These are phyloP conservation scores for Mortierella sp. DNA, from an alignment of 371 early-diverging fungal species.

Conservation along the genomic window DNA sequence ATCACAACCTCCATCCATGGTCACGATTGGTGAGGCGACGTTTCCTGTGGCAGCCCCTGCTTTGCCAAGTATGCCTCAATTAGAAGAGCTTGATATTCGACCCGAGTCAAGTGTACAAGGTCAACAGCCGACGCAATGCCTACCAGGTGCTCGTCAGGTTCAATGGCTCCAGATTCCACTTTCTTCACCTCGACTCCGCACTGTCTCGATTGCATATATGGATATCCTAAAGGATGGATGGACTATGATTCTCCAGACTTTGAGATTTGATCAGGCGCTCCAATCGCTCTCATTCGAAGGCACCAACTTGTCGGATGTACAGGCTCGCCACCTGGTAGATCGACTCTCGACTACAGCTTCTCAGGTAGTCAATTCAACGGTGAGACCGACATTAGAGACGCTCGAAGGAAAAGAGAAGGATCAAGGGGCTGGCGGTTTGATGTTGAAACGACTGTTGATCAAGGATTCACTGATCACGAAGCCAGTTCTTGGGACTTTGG, in stretches of 20 bases:
- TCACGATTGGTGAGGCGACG: background rate
- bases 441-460: slow-evolving; percentile 13
- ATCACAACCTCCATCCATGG: background rate
- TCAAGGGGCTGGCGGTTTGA: background rate
- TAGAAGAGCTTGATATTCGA: slow-evolving; percentile 17
- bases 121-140: slow-evolving; percentile 11
- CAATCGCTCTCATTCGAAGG: background rate
- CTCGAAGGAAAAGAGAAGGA: slow-evolving; percentile 5
- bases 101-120: background rate
- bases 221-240: slow-evolving; percentile 32
- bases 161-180: slow-evolving; percentile 37
- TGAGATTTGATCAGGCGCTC: slow-evolving; percentile 9
- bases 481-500: slow-evolving; percentile 7
- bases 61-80: slow-evolving; percentile 3
- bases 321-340: background rate
- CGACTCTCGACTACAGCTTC: background rate
- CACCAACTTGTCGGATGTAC: background rate
- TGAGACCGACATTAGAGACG: slow-evolving; percentile 10
- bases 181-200: slow-evolving; percentile 3
- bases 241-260: slow-evolving; percentile 11
- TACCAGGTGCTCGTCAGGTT: slow-evolving; percentile 13
- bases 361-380: slow-evolving; percentile 21
- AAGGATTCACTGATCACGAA: slow-evolving; percentile 19
- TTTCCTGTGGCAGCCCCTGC: slow-evolving; percentile 11
- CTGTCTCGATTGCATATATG: slow-evolving; percentile 16